Evolutionary conservation across 768 basidiomycete genomes (phyloP).

Genomic region (Lentinula lateritia): DNA sequence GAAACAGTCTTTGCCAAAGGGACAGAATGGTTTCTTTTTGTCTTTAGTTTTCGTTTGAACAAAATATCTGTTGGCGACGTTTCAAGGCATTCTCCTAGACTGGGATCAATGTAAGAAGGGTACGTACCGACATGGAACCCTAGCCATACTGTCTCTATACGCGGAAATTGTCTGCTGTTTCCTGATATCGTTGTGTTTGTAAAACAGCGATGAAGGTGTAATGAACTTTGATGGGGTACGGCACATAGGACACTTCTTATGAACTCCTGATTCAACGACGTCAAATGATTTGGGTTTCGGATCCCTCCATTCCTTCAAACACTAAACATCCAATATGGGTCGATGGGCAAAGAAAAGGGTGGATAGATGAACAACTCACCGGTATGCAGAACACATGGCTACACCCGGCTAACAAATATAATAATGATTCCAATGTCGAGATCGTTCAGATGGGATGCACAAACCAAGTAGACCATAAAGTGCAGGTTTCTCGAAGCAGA

Average conservation of each 20-base stretch:
- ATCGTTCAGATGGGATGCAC: slow-evolving; percentile 10
- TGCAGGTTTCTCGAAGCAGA: slow-evolving; percentile 70
- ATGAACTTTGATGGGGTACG: slow-evolving; percentile 62
- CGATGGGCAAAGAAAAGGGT: background rate
- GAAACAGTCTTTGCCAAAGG: slow-evolving; percentile 79
- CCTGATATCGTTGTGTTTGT: slow-evolving; percentile 43
- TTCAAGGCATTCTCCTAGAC: background rate
- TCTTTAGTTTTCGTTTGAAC: slow-evolving; percentile 36
- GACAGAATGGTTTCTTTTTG: slow-evolving; percentile 49
- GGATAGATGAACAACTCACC: slow-evolving; percentile 30
- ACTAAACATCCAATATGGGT: slow-evolving; percentile 33
- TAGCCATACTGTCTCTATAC: slow-evolving; percentile 72
- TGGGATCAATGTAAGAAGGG: background rate
- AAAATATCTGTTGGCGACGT: slow-evolving; percentile 49
- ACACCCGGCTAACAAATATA: slow-evolving; percentile 48
- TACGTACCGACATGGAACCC: slow-evolving; percentile 60
- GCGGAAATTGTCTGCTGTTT: slow-evolving; percentile 46
- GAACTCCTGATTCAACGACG: slow-evolving; percentile 48
- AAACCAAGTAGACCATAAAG: slow-evolving; percentile 66
- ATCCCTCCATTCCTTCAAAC: slow-evolving; percentile 76
- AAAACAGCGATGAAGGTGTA: slow-evolving; percentile 69
- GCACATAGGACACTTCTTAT: slow-evolving; percentile 79
- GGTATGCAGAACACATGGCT: slow-evolving; percentile 74
- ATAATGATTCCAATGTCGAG: slow-evolving; percentile 8
- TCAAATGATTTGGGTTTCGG: slow-evolving; percentile 47